Conservation (phyloP, 352 stramenopile genomes). For the Blastocystis sp. region DNA sequence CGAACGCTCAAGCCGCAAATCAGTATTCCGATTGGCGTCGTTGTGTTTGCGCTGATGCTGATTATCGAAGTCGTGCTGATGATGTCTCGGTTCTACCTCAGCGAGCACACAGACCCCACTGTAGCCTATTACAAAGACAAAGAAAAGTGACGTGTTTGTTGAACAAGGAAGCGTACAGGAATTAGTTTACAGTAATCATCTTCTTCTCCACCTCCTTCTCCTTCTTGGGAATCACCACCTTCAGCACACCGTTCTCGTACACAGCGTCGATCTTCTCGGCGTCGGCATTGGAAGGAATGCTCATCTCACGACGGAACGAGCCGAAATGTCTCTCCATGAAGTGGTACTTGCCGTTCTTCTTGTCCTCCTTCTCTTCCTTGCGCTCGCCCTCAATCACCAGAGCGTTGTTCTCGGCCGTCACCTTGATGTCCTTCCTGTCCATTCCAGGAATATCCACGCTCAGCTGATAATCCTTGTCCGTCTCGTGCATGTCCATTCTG, state of each 20-base stretch:
- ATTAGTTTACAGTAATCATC: conserved; percentile 59
- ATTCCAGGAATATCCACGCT: conserved; percentile 73
- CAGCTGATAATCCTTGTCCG: conserved; percentile 47
- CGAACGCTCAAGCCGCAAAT: not conserved
- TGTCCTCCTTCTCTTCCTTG: conserved; percentile 55
- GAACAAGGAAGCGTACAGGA: not conserved
- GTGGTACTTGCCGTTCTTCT: conserved; percentile 34
- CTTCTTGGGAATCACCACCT: not conserved
- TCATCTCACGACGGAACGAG: conserved; percentile 52
- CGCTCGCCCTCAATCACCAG: conserved; percentile 62
- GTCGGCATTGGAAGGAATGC: conserved; percentile 42
- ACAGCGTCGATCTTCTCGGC: not conserved
- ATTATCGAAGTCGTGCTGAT: conserved; percentile 17
- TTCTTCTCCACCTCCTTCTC: conserved; percentile 39
- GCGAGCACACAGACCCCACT: conserved; percentile 5
- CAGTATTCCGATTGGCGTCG: not conserved
- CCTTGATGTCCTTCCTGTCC: conserved; percentile 56
- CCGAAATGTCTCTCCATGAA: conserved; percentile 65
- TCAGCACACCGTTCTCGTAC: not conserved
- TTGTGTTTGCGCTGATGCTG: conserved; percentile 31
- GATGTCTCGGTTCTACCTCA: conserved; percentile 36
- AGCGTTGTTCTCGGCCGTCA: conserved; percentile 37
- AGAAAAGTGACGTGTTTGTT: not conserved
- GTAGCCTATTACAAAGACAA: not conserved
- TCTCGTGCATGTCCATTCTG: conserved; percentile 68